Evolutionary conservation across 371 early-diverging fungal species (phyloP).

Genomic region (Sporodiniella umbellata): DNA sequence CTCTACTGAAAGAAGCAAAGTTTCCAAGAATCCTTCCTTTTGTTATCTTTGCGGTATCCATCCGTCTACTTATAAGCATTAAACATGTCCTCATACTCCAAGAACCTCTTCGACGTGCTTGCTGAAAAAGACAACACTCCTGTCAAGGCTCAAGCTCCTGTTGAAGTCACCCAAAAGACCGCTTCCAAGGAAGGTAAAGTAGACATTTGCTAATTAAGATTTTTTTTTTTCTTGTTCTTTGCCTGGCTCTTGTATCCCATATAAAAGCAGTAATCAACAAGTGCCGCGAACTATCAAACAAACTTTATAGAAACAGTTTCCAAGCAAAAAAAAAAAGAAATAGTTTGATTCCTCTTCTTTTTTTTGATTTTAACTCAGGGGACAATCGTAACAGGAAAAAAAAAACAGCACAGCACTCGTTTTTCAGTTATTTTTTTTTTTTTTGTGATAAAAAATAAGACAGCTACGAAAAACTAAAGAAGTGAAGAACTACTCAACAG

Average conservation of each 20-base stretch:
- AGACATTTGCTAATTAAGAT: background rate
- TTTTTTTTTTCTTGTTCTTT: background rate
- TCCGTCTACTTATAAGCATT: conserved; percentile 35
- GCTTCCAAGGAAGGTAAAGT: conserved; percentile 26
- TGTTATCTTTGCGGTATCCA: conserved; percentile 28
- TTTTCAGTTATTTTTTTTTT: too few species aligned
- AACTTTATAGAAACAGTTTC: too few species aligned
- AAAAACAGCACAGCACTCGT: too few species aligned
- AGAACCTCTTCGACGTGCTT: conserved; percentile 65
- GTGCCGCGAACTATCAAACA: too few species aligned
- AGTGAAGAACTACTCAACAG: too few species aligned
- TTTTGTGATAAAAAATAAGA: too few species aligned
- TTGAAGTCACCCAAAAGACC: conserved; percentile 26
- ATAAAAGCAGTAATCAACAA: too few species aligned
- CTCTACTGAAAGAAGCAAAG: background rate
- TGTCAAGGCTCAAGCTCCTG: conserved; percentile 29
- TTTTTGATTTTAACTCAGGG: too few species aligned
- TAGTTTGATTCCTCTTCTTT: too few species aligned
- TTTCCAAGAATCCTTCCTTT: conserved; percentile 16
- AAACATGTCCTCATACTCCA: conserved; percentile 48
- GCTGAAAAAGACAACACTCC: conserved; percentile 54
- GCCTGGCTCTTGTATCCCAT: too few species aligned
- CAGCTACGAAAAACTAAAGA: too few species aligned
- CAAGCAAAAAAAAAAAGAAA: background rate
- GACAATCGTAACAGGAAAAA: too few species aligned